These are phyloP conservation scores for Ramichloridium luteum DNA, from an alignment of 2,329 filamentous ascomycete genomes.

Conservation along the genomic window DNA sequence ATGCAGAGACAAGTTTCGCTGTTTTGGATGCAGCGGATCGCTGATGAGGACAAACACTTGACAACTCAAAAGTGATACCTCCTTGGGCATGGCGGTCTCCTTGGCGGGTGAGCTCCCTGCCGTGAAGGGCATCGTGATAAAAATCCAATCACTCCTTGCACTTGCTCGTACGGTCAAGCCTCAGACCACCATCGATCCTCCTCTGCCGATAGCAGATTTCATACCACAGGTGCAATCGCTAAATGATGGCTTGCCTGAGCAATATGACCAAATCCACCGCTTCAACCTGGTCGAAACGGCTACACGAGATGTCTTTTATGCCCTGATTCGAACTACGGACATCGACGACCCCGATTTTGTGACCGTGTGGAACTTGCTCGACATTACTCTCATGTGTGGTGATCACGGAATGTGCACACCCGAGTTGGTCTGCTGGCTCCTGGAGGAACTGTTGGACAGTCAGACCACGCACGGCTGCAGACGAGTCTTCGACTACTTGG, in stretches of 20 bases:
- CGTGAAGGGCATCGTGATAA: slow-evolving; percentile 16
- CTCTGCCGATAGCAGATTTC: slow-evolving; percentile 31
- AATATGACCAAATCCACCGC: slow-evolving; percentile 18
- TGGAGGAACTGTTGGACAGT: slow-evolving; percentile 90
- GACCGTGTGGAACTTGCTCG: slow-evolving; percentile 83
- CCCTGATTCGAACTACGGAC: slow-evolving; percentile 39
- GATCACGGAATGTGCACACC: slow-evolving; percentile 53
- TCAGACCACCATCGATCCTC: slow-evolving; percentile 31
- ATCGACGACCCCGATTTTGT: slow-evolving; percentile 72
- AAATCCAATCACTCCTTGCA: slow-evolving; percentile 29
- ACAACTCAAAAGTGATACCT: too few relatives aligned
- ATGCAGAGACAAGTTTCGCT: too few relatives aligned
- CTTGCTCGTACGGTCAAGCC: slow-evolving; percentile 30
- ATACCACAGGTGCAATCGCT: slow-evolving; percentile 17
- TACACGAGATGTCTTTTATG: slow-evolving; percentile 66
- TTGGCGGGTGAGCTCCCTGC: slow-evolving; percentile 18
- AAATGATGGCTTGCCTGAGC: slow-evolving; percentile 17
- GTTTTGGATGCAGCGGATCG: neutral
- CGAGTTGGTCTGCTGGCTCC: slow-evolving; percentile 73
- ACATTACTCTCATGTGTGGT: slow-evolving; percentile 78
- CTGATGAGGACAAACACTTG: neutral
- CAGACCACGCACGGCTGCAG: slow-evolving; percentile 89
- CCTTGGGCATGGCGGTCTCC: slow-evolving; percentile 16
- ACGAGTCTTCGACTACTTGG: slow-evolving; percentile 85
- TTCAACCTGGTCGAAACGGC: slow-evolving; percentile 69